Evolutionary conservation across 2,329 filamentous ascomycete species (phyloP).

Genomic region (Xylariales sp.): DNA sequence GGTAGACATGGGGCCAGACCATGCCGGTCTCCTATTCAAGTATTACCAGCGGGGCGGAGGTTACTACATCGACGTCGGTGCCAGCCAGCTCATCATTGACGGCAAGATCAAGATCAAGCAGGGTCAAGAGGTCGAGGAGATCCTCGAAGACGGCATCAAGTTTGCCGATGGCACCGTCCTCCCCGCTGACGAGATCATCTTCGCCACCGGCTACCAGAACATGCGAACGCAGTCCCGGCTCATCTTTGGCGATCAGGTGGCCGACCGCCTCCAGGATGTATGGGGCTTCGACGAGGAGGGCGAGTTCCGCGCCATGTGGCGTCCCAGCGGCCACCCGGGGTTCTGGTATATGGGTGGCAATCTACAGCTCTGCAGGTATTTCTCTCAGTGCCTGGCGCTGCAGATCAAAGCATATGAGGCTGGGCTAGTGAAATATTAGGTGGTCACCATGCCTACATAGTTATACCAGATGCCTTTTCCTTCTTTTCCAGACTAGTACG

Average conservation of each 20-base stretch:
- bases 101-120: conserved; percentile 52
- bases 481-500: too few relatives aligned
- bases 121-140: conserved; percentile 42
- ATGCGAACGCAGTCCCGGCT: conserved; percentile 61
- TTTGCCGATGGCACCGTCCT: conserved; percentile 46
- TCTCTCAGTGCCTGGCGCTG: conserved; percentile 40
- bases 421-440: conserved; percentile 26
- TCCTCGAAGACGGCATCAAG: conserved; percentile 33
- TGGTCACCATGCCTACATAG: too few relatives aligned
- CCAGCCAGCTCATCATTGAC: conserved; percentile 47
- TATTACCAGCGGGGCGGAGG: conserved; percentile 58
- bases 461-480: too few relatives aligned
- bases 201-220: conserved; percentile 57
- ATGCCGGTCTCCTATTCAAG: conserved; percentile 50
- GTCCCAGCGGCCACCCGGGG: conserved; percentile 39
- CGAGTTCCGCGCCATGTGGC: conserved; percentile 46
- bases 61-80: conserved; percentile 56
- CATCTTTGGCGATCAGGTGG: conserved; percentile 59
- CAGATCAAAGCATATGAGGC: conserved; percentile 42
- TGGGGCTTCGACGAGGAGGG: conserved; percentile 58
- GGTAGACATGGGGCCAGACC: conserved; percentile 51
- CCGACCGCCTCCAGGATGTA: conserved; percentile 51
- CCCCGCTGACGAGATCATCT: conserved; percentile 52
- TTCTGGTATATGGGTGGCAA: conserved; percentile 52
- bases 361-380: conserved; percentile 41